These are phyloP conservation scores for Beauveria scarabaeidicola DNA, from an alignment of 2,329 filamentous ascomycete genomes.

Conservation along the genomic window DNA sequence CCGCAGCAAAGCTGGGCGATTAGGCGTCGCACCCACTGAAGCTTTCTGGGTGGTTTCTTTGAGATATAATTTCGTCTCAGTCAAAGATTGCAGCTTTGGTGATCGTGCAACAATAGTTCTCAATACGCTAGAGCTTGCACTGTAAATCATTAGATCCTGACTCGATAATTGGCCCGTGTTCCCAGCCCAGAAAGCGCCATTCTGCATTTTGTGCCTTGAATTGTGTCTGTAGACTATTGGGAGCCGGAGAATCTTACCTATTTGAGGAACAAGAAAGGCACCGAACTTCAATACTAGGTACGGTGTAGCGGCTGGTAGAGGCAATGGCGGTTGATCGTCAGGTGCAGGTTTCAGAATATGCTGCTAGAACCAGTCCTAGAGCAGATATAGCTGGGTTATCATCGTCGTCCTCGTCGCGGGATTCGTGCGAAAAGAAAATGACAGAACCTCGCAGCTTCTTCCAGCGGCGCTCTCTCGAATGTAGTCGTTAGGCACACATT, in stretches of 20 bases:
- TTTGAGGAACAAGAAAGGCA: neutral
- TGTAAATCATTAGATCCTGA: neutral
- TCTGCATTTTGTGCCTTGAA: neutral
- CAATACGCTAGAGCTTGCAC: neutral
- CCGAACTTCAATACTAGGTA: neutral
- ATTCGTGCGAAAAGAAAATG: neutral
- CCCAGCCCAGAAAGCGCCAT: neutral
- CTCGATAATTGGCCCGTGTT: neutral
- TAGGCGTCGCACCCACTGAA: neutral
- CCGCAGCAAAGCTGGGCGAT: slow-evolving; percentile 11
- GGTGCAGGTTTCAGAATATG: neutral
- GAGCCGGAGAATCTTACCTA: neutral
- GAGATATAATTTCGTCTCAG: neutral
- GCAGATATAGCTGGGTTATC: neutral
- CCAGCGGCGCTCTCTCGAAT: slow-evolving; percentile 16
- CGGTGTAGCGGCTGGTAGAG: neutral
- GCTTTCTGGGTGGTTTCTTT: neutral
- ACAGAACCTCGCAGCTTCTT: neutral
- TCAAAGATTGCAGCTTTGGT: neutral
- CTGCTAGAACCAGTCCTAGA: neutral
- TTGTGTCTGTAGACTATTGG: neutral
- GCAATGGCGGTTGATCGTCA: neutral
- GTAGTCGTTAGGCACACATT: slow-evolving; percentile 13
- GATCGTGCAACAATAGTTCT: neutral
- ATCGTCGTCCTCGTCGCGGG: neutral